Percentiles rank a stretch among this genome's conserved stretches.
Evolutionary conservation across 495 filamentous ascomycete genomes (phyloP).

Genomic region (Astrothelium macrocarpum): DNA sequence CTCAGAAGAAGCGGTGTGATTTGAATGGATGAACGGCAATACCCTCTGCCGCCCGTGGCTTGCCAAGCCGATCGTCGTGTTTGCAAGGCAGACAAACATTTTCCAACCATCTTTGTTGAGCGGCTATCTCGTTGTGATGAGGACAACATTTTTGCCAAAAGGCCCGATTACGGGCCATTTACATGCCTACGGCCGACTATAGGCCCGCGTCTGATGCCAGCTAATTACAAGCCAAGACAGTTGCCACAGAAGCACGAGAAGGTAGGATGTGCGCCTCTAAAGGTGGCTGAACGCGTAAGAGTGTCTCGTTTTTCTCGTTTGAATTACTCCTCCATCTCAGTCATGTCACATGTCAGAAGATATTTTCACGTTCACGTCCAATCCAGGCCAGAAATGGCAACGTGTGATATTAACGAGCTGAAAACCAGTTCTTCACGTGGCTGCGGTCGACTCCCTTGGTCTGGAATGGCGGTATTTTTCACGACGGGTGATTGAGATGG

Average conservation of each 20-base stretch:
- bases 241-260: too few species aligned
- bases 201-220: too few species aligned
- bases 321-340: not conserved
- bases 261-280: not conserved
- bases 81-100: not conserved
- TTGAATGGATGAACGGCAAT: not conserved
- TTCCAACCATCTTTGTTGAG: not conserved
- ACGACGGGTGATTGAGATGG: not conserved
- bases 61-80: not conserved
- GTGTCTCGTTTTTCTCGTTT: not conserved
- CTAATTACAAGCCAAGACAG: too few species aligned
- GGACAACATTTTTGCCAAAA: too few species aligned
- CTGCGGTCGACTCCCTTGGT: not conserved
- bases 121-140: too few species aligned
- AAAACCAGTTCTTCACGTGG: not conserved
- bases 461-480: not conserved
- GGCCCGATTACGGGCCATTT: too few species aligned
- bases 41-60: not conserved
- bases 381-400: not conserved
- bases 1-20: not conserved
- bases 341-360: not conserved
- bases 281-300: not conserved
- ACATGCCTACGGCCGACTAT: too few species aligned
- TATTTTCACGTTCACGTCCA: not conserved
- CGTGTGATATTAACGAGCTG: not conserved